Evolutionary conservation across 2,329 filamentous ascomycete genomes (phyloP), one percentile per base, ranked within the genome.

Genomic region (Neocatenulostroma microsporum): DNA sequence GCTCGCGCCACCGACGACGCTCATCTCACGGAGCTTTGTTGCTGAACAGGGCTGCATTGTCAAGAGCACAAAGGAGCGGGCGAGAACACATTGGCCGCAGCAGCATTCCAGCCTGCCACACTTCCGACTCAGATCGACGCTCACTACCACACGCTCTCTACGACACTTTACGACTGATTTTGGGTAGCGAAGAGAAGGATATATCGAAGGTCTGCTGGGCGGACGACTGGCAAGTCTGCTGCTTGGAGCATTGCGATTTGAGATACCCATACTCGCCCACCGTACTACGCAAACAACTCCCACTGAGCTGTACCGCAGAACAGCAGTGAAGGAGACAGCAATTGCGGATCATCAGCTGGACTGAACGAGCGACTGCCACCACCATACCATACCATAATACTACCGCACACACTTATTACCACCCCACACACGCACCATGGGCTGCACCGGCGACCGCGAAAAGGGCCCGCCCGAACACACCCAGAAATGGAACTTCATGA

Each of bases 401-500:
- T 8, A 35, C 8, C 26, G n/a, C n/a, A n/a, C n/a, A 28, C n/a
- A n/a, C n/a, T n/a, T 17, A 13, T 15, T 14, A 20, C n/a, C 9
- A 28, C 20, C 11, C 24, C 12, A 12, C n/a, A 14, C 7, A 34
- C 17, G 13, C 19, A 48, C 29, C 25, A 62, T 62, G 59, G 55
- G 56, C 39, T 61, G 59, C 44, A 48, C 41, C 34, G 50, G 55
- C 26, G 55, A 60, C 21, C 47, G 56, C 24, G 58, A 60, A 32
- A 60, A 59, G 36, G 56, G 55, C 27, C 49, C 56, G 13, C 61
- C 68, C 32, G 56, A 62, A 37, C 62, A 69, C 43, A 59, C 66
- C 45, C 63, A 67, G 50, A 68, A 87, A 70, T 96, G 89, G 89
- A 84, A 88, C 55, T 94, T 88, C 60, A 88, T 96, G 58, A 70